Evolutionary conservation across 1,139 yeast species (phyloP), one percentile per base, ranked within the genome.

Genomic region (Saccharomycopsis hybrid): DNA sequence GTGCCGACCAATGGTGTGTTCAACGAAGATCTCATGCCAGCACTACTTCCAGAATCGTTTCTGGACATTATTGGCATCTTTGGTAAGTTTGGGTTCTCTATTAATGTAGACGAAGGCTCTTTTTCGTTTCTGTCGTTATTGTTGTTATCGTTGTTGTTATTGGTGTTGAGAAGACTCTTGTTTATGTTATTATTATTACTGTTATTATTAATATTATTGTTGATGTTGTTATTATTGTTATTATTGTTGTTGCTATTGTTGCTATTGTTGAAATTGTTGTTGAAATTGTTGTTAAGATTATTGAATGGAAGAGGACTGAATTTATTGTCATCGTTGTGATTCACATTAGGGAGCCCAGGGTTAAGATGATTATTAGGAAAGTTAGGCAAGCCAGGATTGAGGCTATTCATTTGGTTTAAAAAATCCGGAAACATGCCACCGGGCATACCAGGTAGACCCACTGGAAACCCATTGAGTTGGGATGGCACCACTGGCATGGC

Each of bases 381-480:
- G 13, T 36, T 36, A 13, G 39, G 39, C 24, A 43, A 39, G 5
- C 47, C 46, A 9, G 13, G 5, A 25, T 43, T 42, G 29, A 27
- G 30, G n/a, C 13, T 28, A 18, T 18, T 36, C 47, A 43, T 48
- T 40, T 33, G 47, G 41, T 29, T 38, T 24, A 42, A 28, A 18
- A 47, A 32, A 18, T 39, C 38, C 11, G 24, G 41, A 32, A 43
- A 41, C 43, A 30, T 32, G n/a, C n/a, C 25, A 37, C 25, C 13
- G 8, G 39, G 43, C 7, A 42, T 11, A 27, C 36, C 37, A 28
- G 41, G 43, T 24, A 45, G 25, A 13, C 51, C 41, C 5, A 38
- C 9, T 4, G 48, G 48, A 7, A 59, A 57, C 51, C 54, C 53
- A 24, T 54, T 55, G 37, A 53, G 48, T n/a, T 51, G 50, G 9